Percentiles rank a stretch among this genome's conserved stretches.
phyloP scores from a whole-genome alignment of 106 monocot genomes.

The Dactylorhiza incarnata region DNA sequence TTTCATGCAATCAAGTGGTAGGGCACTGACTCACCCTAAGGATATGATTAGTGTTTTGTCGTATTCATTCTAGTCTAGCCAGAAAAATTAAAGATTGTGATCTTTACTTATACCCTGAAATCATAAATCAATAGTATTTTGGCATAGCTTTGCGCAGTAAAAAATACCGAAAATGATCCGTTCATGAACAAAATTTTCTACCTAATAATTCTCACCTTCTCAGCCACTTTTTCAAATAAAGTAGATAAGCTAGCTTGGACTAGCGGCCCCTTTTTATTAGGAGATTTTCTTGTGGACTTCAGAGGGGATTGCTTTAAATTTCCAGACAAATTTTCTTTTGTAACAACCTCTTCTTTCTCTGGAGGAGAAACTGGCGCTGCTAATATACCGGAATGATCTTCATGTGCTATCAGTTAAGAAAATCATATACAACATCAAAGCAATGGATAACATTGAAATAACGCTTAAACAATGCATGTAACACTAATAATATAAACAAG shows the following conservation, averaged over 20 bases:
- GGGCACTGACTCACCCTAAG: no score
- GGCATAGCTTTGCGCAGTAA: background rate
- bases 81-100: background rate
- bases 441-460: background rate
- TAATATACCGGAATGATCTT: conserved; percentile 11
- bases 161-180: background rate
- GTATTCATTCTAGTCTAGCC: background rate
- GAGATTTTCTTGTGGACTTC: conserved; percentile 18
- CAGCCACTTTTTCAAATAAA: conserved; percentile 53
- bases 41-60: no score
- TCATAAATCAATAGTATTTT: background rate
- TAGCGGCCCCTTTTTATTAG: conserved; percentile 38
- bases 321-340: conserved; percentile 5
- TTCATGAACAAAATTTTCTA: background rate
- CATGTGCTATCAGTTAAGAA: conserved; percentile 33
- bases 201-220: conserved; percentile 37
- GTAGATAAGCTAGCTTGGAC: conserved; percentile 72
- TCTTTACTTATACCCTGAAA: background rate
- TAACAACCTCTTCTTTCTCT: conserved; percentile 4
- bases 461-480: background rate
- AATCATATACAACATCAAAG: background rate
- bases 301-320: conserved; percentile 21
- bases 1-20: no score
- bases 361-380: conserved; percentile 14
- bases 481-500: background rate